A percentile compares a stretch with the other conserved stretches of the same genome.
phyloP scores from a whole-genome alignment of 2,329 filamentous ascomycete genomes.

The Bimuria novae-zelandiae region DNA sequence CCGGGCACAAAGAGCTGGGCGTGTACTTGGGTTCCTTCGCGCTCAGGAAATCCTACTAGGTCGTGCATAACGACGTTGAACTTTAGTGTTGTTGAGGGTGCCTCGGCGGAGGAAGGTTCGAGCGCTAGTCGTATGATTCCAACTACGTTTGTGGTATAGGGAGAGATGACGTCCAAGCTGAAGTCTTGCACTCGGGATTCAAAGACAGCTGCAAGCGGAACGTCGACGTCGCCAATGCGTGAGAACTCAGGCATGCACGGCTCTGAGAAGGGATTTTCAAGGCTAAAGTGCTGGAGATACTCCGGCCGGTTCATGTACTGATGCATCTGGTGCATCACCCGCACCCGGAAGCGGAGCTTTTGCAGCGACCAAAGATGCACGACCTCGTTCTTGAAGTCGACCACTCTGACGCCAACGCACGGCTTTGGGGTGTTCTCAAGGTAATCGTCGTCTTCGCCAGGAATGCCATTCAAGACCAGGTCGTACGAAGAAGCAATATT shows the following conservation, averaged over 20 bases:
- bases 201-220: conserved; percentile 90
- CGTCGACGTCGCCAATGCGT: conserved; percentile 87
- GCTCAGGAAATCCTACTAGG: conserved; percentile 89
- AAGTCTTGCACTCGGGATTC: conserved; percentile 95
- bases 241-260: conserved; percentile 90
- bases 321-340: conserved; percentile 94
- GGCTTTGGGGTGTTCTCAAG: conserved; percentile 84
- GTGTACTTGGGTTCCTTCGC: conserved; percentile 94
- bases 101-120: conserved; percentile 90
- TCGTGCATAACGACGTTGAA: conserved; percentile 99
- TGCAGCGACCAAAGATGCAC: conserved; percentile 94
- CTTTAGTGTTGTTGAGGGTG: conserved; percentile 88
- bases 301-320: conserved; percentile 96
- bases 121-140: conserved; percentile 89
- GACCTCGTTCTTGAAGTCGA: conserved; percentile 85
- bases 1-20: conserved; percentile 96
- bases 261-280: conserved; percentile 93
- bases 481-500: conserved; percentile 93
- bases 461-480: conserved; percentile 89
- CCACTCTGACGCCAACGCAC: conserved; percentile 85
- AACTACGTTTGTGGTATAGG: conserved; percentile 87
- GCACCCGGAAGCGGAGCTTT: conserved; percentile 84
- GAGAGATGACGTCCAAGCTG: conserved; percentile 84
- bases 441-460: conserved; percentile 80
- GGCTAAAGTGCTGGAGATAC: conserved; percentile 87